These are phyloP conservation scores for Trichosporon asahii DNA, from an alignment of 1,284 basidiomycete genomes.

Conservation along the genomic window DNA sequence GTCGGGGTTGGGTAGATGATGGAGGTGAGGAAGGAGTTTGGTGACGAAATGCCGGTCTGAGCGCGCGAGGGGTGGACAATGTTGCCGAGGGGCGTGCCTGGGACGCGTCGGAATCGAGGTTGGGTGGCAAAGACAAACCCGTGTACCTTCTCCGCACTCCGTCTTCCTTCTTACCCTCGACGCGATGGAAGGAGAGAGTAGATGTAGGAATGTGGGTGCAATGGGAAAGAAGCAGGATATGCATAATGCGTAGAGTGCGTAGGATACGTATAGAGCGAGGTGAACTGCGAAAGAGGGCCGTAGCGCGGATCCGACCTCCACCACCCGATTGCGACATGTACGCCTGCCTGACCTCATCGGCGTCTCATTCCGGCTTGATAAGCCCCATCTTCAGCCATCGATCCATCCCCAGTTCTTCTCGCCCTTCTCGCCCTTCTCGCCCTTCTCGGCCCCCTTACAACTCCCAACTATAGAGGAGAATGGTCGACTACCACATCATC, in stretches of 20 bases:
- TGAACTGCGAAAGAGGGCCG: neutral
- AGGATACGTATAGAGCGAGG: too few relatives aligned
- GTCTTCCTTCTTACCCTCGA: too few relatives aligned
- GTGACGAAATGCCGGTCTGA: neutral
- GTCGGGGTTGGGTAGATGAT: neutral
- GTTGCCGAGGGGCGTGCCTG: neutral
- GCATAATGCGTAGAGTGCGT: neutral
- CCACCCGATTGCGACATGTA: neutral
- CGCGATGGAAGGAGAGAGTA: too few relatives aligned
- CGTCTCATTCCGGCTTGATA: too few relatives aligned
- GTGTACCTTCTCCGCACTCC: too few relatives aligned
- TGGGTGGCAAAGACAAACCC: neutral
- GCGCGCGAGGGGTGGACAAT: neutral
- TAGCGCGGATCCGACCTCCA: neutral
- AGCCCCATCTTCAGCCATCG: too few relatives aligned
- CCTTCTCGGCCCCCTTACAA: neutral
- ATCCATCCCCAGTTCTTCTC: neutral
- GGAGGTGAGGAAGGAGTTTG: neutral
- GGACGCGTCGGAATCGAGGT: neutral
- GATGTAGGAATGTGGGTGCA: too few relatives aligned
- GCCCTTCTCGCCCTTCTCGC: neutral
- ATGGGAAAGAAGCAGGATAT: neutral
- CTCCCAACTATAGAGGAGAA: neutral
- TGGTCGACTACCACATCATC: conserved; percentile 28
- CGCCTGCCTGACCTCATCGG: too few relatives aligned